Evolutionary conservation across 257 asterid genomes (phyloP).

Genomic region (Scutellaria minor): DNA sequence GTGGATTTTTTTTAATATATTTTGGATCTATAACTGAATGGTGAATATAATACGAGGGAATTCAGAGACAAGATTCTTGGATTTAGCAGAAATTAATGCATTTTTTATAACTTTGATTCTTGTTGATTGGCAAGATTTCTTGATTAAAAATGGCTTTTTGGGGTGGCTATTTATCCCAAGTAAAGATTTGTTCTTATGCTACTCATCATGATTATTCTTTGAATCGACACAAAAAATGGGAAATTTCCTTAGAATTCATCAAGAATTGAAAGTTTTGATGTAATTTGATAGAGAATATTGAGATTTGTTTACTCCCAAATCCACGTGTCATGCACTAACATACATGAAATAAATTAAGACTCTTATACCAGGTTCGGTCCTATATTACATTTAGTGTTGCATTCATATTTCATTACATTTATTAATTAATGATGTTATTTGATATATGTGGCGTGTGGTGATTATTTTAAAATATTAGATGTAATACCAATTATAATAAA

Average conservation of each 20-base stretch:
- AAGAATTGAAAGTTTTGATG: constrained; percentile 26
- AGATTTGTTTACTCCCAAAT: constrained; percentile 45
- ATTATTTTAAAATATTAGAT: too few species aligned
- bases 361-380: too few species aligned
- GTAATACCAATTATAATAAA: too few species aligned
- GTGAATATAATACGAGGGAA: constrained; percentile 42
- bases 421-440: too few species aligned
- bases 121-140: constrained; percentile 31
- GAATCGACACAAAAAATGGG: constrained; percentile 30
- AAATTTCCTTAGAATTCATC: neutral
- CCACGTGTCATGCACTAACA: constrained; percentile 27
- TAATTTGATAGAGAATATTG: constrained; percentile 37
- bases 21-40: constrained; percentile 51
- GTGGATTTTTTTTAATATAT: constrained; percentile 17
- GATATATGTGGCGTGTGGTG: too few species aligned
- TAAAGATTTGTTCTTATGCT: constrained; percentile 35
- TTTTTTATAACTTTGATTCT: constrained; percentile 22
- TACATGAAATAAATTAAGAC: constrained; percentile 21
- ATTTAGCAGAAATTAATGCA: constrained; percentile 38
- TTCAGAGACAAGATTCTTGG: constrained; percentile 60
- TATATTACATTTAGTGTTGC: too few species aligned
- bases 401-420: too few species aligned
- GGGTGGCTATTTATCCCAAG: constrained; percentile 50
- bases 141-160: constrained; percentile 28
- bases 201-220: constrained; percentile 40